Evolutionary conservation across 1,139 yeast species (phyloP), one percentile per base, ranked within the genome.

Genomic region (Blastobotrys elegans): DNA sequence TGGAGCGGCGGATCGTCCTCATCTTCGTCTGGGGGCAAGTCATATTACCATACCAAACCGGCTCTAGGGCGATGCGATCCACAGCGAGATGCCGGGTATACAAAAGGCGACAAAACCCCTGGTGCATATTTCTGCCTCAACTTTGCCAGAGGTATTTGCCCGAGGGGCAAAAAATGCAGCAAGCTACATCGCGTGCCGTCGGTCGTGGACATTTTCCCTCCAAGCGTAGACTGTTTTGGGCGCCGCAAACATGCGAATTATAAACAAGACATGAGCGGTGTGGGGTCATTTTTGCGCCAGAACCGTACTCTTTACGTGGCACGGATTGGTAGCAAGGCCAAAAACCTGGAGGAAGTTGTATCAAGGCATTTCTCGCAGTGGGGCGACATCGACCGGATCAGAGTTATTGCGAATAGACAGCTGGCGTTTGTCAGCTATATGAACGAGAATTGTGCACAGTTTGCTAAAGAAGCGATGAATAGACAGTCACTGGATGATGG

Each of bases 251-350:
- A 85, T 53, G 74, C 86, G 0, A 85, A 80, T 39, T 87, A 87
- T 61, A 72, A 89, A 55, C 97, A 90, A 56, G 98, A 92, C 65
- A 88, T 89, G 96, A 82, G 85, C 39, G 98, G 97, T 20, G 84
- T 88, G 2, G 98, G 97, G 0, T 81, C 90, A n/a, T 82, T 90
- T 60, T 74, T 77, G 55, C 69, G 74, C 33, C 72, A 72, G 22
- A 90, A 89, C 62, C 68, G 82, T 48, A 88, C 97, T 0, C 63
- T 92, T 8, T 90, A 84, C 60, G 76, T 92, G 2, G 95, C 95
- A 18, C 82, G 88, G 1, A 69, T 88, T 21, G 66, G 74, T 7
- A n/a, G 21, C n/a, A 60, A 59, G 2, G 63, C 62, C 2, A 67
- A 67, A 2, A 68, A 69, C 33, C 62, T 75, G 18, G 81, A 76